Base-by-base conservation (phyloP, 2,329 filamentous ascomycete genomes). In the Furcasterigmium furcatum region DNA sequence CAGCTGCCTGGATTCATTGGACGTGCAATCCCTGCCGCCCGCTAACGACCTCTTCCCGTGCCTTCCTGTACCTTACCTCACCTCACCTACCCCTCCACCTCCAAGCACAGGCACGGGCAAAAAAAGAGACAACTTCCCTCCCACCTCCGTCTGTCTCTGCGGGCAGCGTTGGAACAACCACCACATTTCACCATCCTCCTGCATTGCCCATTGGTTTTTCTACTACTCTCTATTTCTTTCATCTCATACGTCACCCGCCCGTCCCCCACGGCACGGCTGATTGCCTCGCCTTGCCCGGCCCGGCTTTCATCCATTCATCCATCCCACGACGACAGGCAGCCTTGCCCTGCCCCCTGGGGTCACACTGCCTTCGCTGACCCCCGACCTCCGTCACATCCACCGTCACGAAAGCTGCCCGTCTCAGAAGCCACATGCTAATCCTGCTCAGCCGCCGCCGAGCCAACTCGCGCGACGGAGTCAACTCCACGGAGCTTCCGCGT, bases 351-450 rank as follows among this genome's bases (percentile, higher is more conserved):
- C n/a, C n/a, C n/a, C n/a, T n/a, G n/a, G n/a, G n/a, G n/a, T n/a
- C n/a, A n/a, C 12, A 7, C 24, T 27, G 24, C 24, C 24, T 27
- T 12, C 12, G 24, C 24, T 27, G 24, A 27, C 24, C 7, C 24
- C 24, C 12, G 7, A 12, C 24, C 24, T 27, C 12, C 24, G 24
- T 27, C 24, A 38, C 18, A 20, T 7, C 30, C 7, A 18, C 7
- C 30, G 13, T 14, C 30, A 34, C 30, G 30, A 34, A 8, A 9
- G 16, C 30, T n/a, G 30, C 13, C 30, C 30, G 30, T n/a, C 30
- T 27, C 24, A 27, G 59, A 70, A 55, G 59, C 73, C 74, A 77
- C 72, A 81, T 81, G 77, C 77, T 79, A 73, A 79, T 71, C 65
- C 66, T 66, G 64, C 64, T 61, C 65, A 73, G 71, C 65, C 67